A percentile compares a stretch with the other conserved stretches of the same genome.
phyloP scores from a whole-genome alignment of 768 basidiomycete species.

The Chalciporus sphaerocephalus region DNA sequence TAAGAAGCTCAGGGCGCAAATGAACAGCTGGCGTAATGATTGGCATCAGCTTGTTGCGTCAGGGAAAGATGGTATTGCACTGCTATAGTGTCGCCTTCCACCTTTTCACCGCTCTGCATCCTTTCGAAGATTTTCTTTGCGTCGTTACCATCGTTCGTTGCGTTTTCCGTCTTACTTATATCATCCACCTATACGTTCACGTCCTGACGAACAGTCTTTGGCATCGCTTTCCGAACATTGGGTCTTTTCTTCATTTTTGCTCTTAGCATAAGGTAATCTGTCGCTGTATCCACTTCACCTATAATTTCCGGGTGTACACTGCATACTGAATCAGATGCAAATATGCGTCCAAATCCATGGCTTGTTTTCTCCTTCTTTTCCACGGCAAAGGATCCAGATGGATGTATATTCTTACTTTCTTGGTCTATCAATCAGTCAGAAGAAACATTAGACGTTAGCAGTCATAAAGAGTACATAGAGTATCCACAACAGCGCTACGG shows the following conservation, averaged over 20 bases:
- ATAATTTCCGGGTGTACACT: constrained; percentile 14
- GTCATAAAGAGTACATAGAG: background rate
- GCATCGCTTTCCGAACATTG: constrained; percentile 16
- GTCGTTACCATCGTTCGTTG: constrained; percentile 1
- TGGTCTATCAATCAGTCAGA: too few relatives aligned
- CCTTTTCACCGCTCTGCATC: background rate
- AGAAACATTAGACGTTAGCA: too few relatives aligned
- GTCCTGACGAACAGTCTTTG: constrained; percentile 14
- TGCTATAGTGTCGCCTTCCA: constrained; percentile 41
- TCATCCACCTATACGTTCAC: constrained; percentile 19
- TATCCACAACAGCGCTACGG: background rate
- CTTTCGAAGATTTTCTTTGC: constrained; percentile 1
- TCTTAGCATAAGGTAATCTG: constrained; percentile 23
- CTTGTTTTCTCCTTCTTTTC: background rate
- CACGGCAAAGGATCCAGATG: too few relatives aligned
- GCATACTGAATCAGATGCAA: constrained; percentile 11
- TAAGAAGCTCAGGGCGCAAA: constrained; percentile 65
- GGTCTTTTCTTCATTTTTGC: constrained; percentile 16
- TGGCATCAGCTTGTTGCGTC: constrained; percentile 69
- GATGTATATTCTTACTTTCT: background rate
- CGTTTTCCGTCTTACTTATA: constrained; percentile 18
- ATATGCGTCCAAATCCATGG: constrained; percentile 1
- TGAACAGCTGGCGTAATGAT: constrained; percentile 72
- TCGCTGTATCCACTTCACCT: constrained; percentile 19
- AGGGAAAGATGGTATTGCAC: constrained; percentile 57